A percentile compares a stretch with the other conserved stretches of the same genome.
Evolutionary conservation across 495 filamentous ascomycete genomes (phyloP).

Genomic region (Penicillium riverlandense): DNA sequence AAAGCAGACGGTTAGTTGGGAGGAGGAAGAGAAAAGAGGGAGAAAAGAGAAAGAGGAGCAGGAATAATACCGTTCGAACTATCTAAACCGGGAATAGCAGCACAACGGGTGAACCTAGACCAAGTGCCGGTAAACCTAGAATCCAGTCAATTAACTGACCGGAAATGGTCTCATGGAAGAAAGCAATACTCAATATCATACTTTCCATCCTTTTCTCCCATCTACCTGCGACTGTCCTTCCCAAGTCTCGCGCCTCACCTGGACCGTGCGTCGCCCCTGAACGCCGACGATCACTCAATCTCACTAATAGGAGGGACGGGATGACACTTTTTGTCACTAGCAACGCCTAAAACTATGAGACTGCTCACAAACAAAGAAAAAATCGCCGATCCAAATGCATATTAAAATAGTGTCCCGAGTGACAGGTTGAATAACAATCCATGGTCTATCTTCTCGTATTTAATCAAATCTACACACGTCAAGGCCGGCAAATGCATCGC

Average conservation of each 20-base stretch:
- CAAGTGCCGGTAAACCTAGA: too few relatives aligned
- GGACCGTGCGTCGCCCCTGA: conserved; percentile 7
- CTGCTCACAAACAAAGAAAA: conserved; percentile 6
- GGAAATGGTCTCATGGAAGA: too few relatives aligned
- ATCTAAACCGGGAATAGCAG: conserved; percentile 9
- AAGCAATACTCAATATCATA: too few relatives aligned
- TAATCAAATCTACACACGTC: conserved; percentile 1
- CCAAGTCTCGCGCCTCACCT: background rate
- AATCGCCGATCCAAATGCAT: conserved; percentile 1
- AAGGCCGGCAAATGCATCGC: conserved; percentile 1
- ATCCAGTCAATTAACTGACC: too few relatives aligned
- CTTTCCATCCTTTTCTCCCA: too few relatives aligned
- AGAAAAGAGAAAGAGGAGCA: conserved; percentile 1
- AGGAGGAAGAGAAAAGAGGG: conserved; percentile 7
- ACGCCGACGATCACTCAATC: background rate
- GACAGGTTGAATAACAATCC: conserved; percentile 3
- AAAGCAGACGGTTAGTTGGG: background rate
- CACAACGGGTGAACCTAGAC: too few relatives aligned
- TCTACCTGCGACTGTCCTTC: too few relatives aligned
- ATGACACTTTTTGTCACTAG: too few relatives aligned
- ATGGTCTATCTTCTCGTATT: conserved; percentile 4
- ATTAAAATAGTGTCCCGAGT: background rate
- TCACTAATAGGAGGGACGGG: background rate
- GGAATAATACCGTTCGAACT: conserved; percentile 1
- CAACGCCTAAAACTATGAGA: background rate